Conservation (phyloP, 2,329 filamentous ascomycete genomes). For the Aspergillus sergii region DNA sequence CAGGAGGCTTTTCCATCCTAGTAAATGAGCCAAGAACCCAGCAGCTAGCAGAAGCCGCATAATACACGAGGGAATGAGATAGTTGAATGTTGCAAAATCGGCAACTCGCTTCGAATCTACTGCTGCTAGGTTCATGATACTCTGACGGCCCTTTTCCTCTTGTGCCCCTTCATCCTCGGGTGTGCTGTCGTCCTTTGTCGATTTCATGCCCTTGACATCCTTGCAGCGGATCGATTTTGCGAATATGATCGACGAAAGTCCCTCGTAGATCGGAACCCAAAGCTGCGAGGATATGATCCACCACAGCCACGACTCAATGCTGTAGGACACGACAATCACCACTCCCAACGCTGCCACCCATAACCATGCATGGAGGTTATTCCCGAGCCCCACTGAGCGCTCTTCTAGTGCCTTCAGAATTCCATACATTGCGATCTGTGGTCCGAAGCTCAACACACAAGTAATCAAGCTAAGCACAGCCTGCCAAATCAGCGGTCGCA, state of each 20-base stretch:
- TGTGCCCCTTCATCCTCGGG: constrained; percentile 49
- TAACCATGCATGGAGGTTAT: constrained; percentile 61
- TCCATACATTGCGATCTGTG: constrained; percentile 69
- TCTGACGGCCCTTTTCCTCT: constrained; percentile 65
- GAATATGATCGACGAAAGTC: constrained; percentile 73
- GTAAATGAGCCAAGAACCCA: constrained; percentile 64
- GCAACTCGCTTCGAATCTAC: constrained; percentile 71
- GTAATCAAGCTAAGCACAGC: constrained; percentile 58
- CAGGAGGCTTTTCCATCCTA: constrained; percentile 70
- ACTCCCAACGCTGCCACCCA: constrained; percentile 68
- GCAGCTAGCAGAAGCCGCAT: constrained; percentile 67
- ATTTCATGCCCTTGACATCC: constrained; percentile 55
- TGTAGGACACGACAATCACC: constrained; percentile 57
- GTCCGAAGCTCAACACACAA: constrained; percentile 66
- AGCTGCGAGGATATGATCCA: constrained; percentile 68
- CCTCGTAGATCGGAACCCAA: constrained; percentile 67
- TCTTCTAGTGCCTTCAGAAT: constrained; percentile 67
- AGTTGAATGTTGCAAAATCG: constrained; percentile 67
- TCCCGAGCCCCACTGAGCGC: constrained; percentile 49
- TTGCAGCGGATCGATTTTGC: constrained; percentile 76
- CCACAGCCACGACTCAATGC: constrained; percentile 66
- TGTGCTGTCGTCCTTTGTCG: constrained; percentile 48
- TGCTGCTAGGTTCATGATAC: constrained; percentile 75
- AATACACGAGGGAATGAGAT: constrained; percentile 63
- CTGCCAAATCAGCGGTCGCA: constrained; percentile 59